A percentile compares a stretch with the other conserved stretches of the same genome.
Evolutionary conservation across 768 basidiomycete genomes (phyloP).

Genomic region (Steccherinum ochraceum): DNA sequence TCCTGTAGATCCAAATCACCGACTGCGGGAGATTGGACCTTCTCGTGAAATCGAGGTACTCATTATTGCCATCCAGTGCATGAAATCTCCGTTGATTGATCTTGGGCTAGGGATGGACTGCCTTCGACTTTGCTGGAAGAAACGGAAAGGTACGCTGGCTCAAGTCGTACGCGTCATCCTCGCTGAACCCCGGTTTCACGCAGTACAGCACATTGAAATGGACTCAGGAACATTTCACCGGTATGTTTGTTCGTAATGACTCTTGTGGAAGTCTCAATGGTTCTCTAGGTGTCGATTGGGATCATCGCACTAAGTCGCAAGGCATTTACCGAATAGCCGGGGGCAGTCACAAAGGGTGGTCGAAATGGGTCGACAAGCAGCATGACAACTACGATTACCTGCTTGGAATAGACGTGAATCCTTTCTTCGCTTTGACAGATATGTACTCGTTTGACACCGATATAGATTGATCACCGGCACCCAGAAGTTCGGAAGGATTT

Average conservation of each 20-base stretch:
- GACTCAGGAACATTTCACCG: constrained; percentile 77
- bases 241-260: constrained; percentile 27
- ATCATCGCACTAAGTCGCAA: constrained; percentile 55
- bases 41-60: constrained; percentile 62
- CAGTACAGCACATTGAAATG: constrained; percentile 71
- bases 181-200: background rate
- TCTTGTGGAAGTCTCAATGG: background rate
- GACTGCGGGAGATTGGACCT: constrained; percentile 53
- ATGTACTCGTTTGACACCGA: constrained; percentile 1
- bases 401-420: constrained; percentile 62
- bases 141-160: constrained; percentile 57
- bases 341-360: constrained; percentile 72
- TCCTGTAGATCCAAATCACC: constrained; percentile 63
- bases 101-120: constrained; percentile 86
- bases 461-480: constrained; percentile 78
- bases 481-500: constrained; percentile 75
- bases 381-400: constrained; percentile 87
- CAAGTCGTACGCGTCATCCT: too few species aligned
- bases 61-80: too few species aligned
- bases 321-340: constrained; percentile 71
- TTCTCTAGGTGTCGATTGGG: constrained; percentile 73
- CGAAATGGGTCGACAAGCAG: constrained; percentile 70
- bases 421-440: background rate
- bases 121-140: constrained; percentile 77
- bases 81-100: too few species aligned